phyloP scores from a whole-genome alignment of 148 eudicot genomes.

The Limonium bicolor region DNA sequence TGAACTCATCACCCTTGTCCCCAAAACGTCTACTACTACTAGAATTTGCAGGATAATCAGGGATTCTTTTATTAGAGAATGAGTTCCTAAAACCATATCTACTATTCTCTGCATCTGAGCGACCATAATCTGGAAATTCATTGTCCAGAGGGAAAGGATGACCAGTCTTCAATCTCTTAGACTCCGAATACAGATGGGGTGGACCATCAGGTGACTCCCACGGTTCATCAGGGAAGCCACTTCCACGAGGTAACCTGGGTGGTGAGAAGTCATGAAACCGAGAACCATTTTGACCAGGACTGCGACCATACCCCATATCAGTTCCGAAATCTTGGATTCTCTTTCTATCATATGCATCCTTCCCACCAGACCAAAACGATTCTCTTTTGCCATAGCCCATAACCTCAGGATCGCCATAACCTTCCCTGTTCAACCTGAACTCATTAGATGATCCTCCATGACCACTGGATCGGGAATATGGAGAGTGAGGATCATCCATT shows the following conservation, averaged over 20 bases:
- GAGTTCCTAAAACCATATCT: constrained; percentile 19
- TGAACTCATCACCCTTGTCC: constrained; percentile 33
- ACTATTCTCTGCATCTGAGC: constrained; percentile 33
- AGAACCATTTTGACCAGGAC: constrained; percentile 25
- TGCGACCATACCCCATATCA: constrained; percentile 17
- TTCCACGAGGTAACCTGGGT: constrained; percentile 21
- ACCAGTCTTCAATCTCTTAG: constrained; percentile 44
- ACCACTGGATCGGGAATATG: constrained; percentile 21
- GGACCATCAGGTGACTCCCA: constrained; percentile 67
- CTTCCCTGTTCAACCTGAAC: constrained; percentile 26
- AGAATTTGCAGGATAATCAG: constrained; percentile 23
- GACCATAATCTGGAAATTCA: constrained; percentile 65
- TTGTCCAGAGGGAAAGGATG: constrained; percentile 29
- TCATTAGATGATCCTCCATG: constrained; percentile 33
- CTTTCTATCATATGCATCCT: constrained; percentile 28
- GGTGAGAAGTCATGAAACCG: constrained; percentile 36
- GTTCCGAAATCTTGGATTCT: constrained; percentile 27
- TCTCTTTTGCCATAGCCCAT: constrained; percentile 17
- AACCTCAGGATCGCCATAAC: constrained; percentile 26
- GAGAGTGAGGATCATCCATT: constrained; percentile 27
- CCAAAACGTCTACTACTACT: constrained; percentile 20
- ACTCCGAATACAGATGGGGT: constrained; percentile 23
- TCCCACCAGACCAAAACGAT: constrained; percentile 14
- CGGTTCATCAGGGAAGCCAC: constrained; percentile 36
- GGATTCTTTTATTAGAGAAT: constrained; percentile 25